phyloP scores from a whole-genome alignment of 306 rosid genomes.

The Albizia julibrissin region DNA sequence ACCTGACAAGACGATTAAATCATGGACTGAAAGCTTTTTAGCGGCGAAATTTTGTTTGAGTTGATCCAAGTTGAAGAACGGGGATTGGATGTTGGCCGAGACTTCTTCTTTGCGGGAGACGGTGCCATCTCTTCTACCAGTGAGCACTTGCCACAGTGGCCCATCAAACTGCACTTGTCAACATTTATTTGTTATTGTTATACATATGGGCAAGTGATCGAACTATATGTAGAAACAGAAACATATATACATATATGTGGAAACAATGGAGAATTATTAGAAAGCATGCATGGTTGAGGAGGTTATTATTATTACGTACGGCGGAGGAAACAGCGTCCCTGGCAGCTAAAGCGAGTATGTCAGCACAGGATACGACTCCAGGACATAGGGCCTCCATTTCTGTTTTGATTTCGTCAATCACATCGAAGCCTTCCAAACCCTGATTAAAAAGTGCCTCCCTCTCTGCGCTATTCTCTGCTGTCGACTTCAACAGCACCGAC shows the following conservation, averaged over 20 bases:
- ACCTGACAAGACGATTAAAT: slow-evolving; percentile 55
- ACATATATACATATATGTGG: background rate
- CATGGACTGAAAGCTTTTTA: slow-evolving; percentile 50
- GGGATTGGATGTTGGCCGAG: slow-evolving; percentile 42
- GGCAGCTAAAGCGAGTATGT: slow-evolving; percentile 58
- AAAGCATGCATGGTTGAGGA: background rate
- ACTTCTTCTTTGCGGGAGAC: slow-evolving; percentile 38
- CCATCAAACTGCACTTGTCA: slow-evolving; percentile 41
- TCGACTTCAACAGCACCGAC: slow-evolving; percentile 57
- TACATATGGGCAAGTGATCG: no score
- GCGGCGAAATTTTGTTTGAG: slow-evolving; percentile 50
- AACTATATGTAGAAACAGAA: background rate
- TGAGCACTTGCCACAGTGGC: slow-evolving; percentile 41
- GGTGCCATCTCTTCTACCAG: slow-evolving; percentile 69
- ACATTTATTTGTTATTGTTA: background rate
- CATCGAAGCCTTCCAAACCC: slow-evolving; percentile 51
- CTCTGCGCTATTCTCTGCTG: slow-evolving; percentile 44
- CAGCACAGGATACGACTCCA: slow-evolving; percentile 67
- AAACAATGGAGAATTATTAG: background rate
- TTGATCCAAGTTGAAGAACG: slow-evolving; percentile 48
- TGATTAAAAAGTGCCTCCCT: slow-evolving; percentile 52
- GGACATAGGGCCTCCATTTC: slow-evolving; percentile 49
- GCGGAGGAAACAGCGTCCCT: slow-evolving; percentile 55
- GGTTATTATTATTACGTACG: slow-evolving; percentile 36
- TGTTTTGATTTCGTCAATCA: slow-evolving; percentile 54